Percentiles rank a stretch among this genome's conserved stretches.
Conservation (phyloP, 148 eudicot genomes). For the Linanthus parryae region DNA sequence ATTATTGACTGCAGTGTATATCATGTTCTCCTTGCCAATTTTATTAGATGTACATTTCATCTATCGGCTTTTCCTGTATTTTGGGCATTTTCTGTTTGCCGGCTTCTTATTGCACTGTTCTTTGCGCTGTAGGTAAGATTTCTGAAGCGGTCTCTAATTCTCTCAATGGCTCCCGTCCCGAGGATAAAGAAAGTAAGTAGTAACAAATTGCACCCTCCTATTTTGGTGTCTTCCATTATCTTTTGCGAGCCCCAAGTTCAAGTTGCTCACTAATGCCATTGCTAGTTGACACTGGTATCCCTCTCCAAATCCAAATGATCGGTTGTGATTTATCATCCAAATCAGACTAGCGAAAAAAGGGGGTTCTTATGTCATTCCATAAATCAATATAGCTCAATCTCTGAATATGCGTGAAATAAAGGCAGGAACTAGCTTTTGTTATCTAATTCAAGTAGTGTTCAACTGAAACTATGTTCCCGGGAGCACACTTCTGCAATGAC, state of each 20-base stretch:
- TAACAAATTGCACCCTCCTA: background rate
- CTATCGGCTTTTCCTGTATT: background rate
- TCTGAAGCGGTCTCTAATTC: slow-evolving; percentile 18
- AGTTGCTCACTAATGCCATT: background rate
- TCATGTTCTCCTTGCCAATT: background rate
- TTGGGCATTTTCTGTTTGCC: background rate
- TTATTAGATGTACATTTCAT: background rate
- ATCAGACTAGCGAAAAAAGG: too few species aligned
- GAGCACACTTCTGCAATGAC: too few species aligned
- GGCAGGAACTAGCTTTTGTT: too few species aligned
- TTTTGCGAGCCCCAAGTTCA: background rate
- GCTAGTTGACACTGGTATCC: too few species aligned
- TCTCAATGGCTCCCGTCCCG: slow-evolving; percentile 36
- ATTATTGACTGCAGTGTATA: too few species aligned
- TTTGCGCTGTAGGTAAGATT: slow-evolving; percentile 39
- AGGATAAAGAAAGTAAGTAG: slow-evolving; percentile 44
- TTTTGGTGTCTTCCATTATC: background rate
- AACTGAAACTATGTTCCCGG: too few species aligned
- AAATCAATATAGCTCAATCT: too few species aligned
- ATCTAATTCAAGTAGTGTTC: too few species aligned
- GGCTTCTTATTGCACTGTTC: slow-evolving; percentile 6
- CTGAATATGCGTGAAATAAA: too few species aligned
- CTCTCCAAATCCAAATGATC: too few species aligned
- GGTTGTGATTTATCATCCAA: too few species aligned
- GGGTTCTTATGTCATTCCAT: too few species aligned